Percentiles rank a stretch among this genome's conserved stretches.
Evolutionary conservation across 2,329 filamentous ascomycete species (phyloP).

Genomic region (Grosmannia serpens): DNA sequence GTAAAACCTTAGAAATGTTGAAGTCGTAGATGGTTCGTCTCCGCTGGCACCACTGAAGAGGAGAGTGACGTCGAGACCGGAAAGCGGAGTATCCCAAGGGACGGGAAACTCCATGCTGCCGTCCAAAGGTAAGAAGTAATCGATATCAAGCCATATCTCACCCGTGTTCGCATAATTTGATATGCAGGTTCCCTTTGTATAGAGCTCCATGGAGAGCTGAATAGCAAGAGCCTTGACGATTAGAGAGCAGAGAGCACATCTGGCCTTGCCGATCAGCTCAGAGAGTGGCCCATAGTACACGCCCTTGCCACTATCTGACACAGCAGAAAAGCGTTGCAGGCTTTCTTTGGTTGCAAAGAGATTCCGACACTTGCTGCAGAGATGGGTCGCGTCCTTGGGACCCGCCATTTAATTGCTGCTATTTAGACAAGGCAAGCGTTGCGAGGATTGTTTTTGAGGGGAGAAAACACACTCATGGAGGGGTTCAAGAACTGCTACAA

Average conservation of each 20-base stretch:
- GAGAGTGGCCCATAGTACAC: not conserved
- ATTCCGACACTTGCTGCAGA: not conserved
- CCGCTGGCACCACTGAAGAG: not conserved
- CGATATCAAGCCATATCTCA: not conserved
- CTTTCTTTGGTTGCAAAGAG: not conserved
- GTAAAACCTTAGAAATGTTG: not conserved
- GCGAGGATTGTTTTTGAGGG: too few relatives aligned
- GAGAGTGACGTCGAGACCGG: not conserved
- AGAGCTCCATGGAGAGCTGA: not conserved
- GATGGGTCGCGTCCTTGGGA: not conserved
- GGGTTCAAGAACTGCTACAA: too few relatives aligned
- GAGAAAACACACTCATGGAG: too few relatives aligned
- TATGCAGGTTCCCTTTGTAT: not conserved
- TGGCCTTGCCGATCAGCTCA: not conserved
- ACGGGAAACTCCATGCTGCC: not conserved
- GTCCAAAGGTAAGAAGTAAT: not conserved
- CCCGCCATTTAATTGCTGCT: not conserved
- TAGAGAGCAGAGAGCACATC: not conserved
- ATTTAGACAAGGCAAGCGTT: too few relatives aligned
- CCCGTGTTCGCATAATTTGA: not conserved
- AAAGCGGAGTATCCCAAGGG: not conserved
- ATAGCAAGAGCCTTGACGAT: not conserved
- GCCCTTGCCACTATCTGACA: not conserved
- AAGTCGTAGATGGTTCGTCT: not conserved
- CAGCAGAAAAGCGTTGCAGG: not conserved